Base-by-base conservation (phyloP, 768 basidiomycete genomes). In the Auricularia auricula-judae region DNA sequence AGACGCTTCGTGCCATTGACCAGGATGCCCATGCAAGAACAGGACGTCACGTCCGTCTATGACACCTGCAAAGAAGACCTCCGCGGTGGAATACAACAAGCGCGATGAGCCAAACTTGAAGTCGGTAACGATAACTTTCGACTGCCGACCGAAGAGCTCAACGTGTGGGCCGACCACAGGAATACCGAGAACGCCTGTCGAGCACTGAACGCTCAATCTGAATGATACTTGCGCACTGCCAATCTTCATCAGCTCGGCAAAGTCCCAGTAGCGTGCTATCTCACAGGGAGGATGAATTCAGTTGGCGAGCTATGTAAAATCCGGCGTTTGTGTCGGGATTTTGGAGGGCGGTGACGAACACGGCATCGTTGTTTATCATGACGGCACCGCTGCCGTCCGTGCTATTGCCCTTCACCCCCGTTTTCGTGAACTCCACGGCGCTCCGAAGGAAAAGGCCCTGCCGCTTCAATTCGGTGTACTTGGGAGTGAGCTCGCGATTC, bases 401-500 rank as follows among this genome's bases (percentile, higher is more conserved):
- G 29, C 83, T 79, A 68, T 89, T 82, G 3, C 84, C 86, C 23
- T 91, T 76, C 80, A 85, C 83, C 66, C 90, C 81, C 0, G 91
- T 93, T 75, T 91, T 88, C 74, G 85, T 83, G 71, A 93, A 89
- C 59, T 88, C 87, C 0, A 83, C 86, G 0, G 88, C 87, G 67
- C 86, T 88, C 34, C 91, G 85, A 21, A 93, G 74, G 79, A 93
- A 93, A 18, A 91, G 72, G 18, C 82, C 86, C 70, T 93, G 84
- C 21, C 85, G 80, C 72, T 92, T 93, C 61, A 93, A 77, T 69
- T 93, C 91, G 64, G 84, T 79, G 72, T 81, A 89, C 72, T 93
- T 93, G 4, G 79, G 72, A 0, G 83, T 84, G 51, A 92, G 71
- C 16, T 80, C 80, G 29, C 91, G 81, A 29, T 80, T 81, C 75